phyloP scores from a whole-genome alignment of 2,329 filamentous ascomycete genomes.

The Triangularia verruculosa region DNA sequence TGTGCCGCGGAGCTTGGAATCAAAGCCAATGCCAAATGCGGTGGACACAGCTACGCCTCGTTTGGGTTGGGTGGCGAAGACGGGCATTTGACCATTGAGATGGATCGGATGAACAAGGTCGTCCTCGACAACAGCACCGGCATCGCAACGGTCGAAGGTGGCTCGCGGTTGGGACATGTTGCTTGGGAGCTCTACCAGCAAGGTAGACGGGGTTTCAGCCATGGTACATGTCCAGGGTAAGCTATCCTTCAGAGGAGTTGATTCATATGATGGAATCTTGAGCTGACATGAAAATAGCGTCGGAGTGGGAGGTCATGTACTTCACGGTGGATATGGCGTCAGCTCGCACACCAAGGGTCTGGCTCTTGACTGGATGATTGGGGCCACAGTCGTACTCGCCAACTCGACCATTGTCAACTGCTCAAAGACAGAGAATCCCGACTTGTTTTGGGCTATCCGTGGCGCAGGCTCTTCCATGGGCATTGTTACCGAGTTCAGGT shows the following conservation, averaged over 20 bases:
- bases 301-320: constrained; percentile 39
- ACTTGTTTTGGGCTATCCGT: constrained; percentile 44
- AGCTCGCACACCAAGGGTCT: constrained; percentile 37
- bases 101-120: constrained; percentile 45
- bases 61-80: constrained; percentile 48
- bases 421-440: constrained; percentile 36
- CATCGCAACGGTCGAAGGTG: constrained; percentile 45
- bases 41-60: constrained; percentile 51
- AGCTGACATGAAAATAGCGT: constrained; percentile 30
- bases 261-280: not conserved
- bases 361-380: constrained; percentile 37
- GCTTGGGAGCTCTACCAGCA: constrained; percentile 40
- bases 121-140: constrained; percentile 39
- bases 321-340: constrained; percentile 41
- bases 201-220: constrained; percentile 42
- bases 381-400: constrained; percentile 38
- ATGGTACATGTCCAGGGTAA: constrained; percentile 53
- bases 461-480: constrained; percentile 42
- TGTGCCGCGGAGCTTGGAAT: constrained; percentile 42
- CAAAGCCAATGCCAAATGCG: constrained; percentile 48
- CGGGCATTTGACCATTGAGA: constrained; percentile 46
- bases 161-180: constrained; percentile 49
- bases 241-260: constrained; percentile 17
- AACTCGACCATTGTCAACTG: constrained; percentile 35
- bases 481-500: constrained; percentile 39